Conservation (phyloP, 73 alveolate species). For the Paraurostyla sp. region DNA sequence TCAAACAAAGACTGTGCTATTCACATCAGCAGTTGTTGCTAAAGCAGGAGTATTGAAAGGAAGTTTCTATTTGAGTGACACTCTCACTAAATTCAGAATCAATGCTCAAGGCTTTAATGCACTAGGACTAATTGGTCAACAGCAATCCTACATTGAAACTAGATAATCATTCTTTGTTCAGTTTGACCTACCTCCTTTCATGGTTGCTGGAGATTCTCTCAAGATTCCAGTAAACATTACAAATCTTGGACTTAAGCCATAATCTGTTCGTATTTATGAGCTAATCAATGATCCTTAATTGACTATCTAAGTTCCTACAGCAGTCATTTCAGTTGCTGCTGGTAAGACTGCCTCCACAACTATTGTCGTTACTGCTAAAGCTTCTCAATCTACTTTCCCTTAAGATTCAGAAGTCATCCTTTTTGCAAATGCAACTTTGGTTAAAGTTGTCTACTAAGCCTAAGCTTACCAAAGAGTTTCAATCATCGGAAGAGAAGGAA, state of each 20-base stretch:
- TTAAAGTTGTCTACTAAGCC: not conserved
- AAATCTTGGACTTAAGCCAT: not conserved
- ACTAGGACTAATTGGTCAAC: conserved; percentile 6
- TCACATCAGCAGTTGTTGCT: not conserved
- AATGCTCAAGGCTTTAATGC: conserved; percentile 39
- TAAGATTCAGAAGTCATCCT: not conserved
- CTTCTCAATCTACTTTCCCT: no score
- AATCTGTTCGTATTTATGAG: not conserved
- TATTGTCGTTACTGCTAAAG: not conserved
- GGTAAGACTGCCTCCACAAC: not conserved
- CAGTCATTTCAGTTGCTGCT: conserved; percentile 25
- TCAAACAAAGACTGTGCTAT: conserved; percentile 32
- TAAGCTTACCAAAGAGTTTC: not conserved
- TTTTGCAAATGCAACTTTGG: not conserved
- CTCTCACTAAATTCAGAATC: conserved; percentile 39
- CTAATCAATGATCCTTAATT: not conserved
- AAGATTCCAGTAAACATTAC: conserved; percentile 20
- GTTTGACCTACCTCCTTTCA: not conserved
- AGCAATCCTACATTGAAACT: not conserved
- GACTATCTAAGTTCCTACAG: not conserved
- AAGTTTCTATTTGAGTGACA: conserved; percentile 36
- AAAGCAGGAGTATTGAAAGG: not conserved
- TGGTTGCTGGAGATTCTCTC: conserved; percentile 26
- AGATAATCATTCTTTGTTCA: not conserved
- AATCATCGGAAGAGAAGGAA: not conserved